These are phyloP conservation scores for Trichoderma sp. DNA, from an alignment of 2,329 filamentous ascomycete genomes.

Conservation along the genomic window DNA sequence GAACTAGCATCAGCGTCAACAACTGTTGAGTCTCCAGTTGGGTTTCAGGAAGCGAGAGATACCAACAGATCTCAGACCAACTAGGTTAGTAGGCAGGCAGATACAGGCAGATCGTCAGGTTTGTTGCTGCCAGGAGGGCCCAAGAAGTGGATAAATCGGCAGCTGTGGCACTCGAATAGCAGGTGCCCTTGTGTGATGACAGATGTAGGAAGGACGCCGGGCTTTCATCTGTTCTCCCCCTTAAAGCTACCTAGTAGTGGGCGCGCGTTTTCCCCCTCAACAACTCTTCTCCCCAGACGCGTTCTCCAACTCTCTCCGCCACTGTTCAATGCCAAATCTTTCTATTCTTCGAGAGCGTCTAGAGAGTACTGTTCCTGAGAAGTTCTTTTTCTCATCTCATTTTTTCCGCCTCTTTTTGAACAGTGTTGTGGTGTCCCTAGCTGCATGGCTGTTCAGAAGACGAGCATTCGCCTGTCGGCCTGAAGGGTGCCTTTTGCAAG, in stretches of 20 bases:
- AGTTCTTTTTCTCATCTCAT: not conserved
- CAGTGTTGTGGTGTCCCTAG: not conserved
- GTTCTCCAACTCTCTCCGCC: not conserved
- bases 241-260: not conserved
- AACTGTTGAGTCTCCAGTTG: not conserved
- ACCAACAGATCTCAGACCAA: not conserved
- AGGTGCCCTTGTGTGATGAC: not conserved
- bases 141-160: not conserved
- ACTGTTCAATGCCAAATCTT: not conserved
- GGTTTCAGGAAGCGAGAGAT: not conserved
- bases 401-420: not conserved
- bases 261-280: not conserved
- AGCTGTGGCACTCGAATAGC: not conserved
- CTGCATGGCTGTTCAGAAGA: not conserved
- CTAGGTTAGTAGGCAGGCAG: not conserved
- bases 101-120: not conserved
- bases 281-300: not conserved
- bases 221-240: not conserved
- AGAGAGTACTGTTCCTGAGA: not conserved
- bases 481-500: not conserved
- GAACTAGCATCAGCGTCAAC: not conserved
- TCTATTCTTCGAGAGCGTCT: not conserved
- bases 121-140: not conserved
- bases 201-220: not conserved
- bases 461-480: not conserved